Base-by-base conservation (phyloP, 768 basidiomycete species). In the Suillus discolor region DNA sequence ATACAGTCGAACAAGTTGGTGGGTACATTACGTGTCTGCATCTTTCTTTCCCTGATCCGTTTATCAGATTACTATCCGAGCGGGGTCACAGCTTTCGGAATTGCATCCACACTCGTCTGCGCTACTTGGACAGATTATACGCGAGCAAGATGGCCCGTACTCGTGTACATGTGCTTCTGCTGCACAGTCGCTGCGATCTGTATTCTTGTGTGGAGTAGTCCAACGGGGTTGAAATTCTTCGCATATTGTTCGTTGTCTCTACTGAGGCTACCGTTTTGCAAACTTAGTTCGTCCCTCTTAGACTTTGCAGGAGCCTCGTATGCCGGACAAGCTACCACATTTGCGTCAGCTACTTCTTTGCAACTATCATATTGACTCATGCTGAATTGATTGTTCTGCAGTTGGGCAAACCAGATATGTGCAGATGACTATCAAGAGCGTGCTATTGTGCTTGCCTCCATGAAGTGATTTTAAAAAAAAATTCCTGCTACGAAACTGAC, bases 321-420 rank as follows among this genome's bases (percentile, higher is more conserved):
- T 71, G 83, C 89, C 0, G 90, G 91, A 12, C 92, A 92, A 72
- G 92, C 90, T 7, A 87, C 85, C 20, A 93, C 90, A 31, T 92
- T 92, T 71, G 87, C 88, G 84, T 88, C 68, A 62, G 85, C 79
- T 23, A 38, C 16, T 12, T 25, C 45, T 41, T 57, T 12, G 28
- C 18, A 11, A 18, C 13, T 54, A 42, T 38, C 39, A 45, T 47
- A 45, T 53, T 62, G 61, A 18, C 25, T 57, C 31, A 41, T 39
- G 38, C 4, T 20, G 28, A 12, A n/a, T 60, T 44, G 42, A 57
- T 66, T 55, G 66, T 31, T 44, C 25, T 66, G 23, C 68, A 88
- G 87, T 16, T 92, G 92, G 91, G 89, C 90, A n/a, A 93, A 93
- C 73, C 88, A 90, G 71, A 84, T 90, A 61, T 89, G 88, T 65